phyloP scores from a whole-genome alignment of 306 rosid genomes.

The Cajanus cajan region DNA sequence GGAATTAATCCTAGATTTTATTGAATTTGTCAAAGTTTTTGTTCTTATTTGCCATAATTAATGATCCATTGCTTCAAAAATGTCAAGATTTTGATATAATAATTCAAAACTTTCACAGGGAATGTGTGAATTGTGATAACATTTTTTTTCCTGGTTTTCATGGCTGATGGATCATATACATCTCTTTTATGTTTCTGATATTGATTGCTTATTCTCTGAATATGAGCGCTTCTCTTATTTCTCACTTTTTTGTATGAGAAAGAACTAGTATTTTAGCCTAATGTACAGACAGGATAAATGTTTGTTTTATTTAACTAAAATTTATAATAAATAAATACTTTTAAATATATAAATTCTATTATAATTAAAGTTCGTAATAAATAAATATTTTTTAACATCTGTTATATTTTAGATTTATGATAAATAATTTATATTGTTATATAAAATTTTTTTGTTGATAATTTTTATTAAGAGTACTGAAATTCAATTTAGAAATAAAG shows the following conservation, averaged over 20 bases:
- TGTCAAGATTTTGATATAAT: neutral
- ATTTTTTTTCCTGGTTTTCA: neutral
- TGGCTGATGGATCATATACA: neutral
- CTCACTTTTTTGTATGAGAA: neutral
- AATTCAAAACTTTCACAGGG: neutral
- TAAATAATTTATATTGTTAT: too few species aligned
- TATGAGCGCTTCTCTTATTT: neutral
- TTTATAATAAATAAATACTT: too few species aligned
- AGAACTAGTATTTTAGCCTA: too few species aligned
- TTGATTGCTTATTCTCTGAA: slow-evolving; percentile 1
- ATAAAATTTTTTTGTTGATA: too few species aligned
- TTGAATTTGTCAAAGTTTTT: neutral
- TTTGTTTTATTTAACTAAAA: too few species aligned
- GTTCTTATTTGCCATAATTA: neutral
- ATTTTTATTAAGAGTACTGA: too few species aligned
- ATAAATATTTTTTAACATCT: too few species aligned
- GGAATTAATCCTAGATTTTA: neutral
- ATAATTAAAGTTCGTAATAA: too few species aligned
- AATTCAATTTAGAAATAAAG: too few species aligned
- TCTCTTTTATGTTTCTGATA: neutral
- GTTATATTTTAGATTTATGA: too few species aligned
- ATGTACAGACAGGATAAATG: too few species aligned
- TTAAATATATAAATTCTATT: too few species aligned
- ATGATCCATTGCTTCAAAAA: neutral
- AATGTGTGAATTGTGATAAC: slow-evolving; percentile 8